Evolutionary conservation across 2,329 filamentous ascomycete species (phyloP).

Genomic region (Colletotrichum trifolii): DNA sequence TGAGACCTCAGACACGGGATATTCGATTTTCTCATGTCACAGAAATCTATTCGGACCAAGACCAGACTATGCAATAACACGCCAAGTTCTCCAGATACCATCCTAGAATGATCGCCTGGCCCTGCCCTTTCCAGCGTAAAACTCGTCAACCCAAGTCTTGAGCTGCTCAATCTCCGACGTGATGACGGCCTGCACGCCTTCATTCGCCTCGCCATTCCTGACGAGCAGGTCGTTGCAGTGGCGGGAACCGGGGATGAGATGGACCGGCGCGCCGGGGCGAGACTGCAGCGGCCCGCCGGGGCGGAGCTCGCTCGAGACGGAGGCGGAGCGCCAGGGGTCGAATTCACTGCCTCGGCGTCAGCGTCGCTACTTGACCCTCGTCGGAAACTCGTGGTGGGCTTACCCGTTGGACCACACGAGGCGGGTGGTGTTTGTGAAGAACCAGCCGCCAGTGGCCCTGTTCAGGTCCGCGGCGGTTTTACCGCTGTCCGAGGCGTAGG

Average conservation of each 20-base stretch:
- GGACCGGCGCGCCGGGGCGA: conserved; percentile 59
- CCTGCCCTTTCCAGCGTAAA: conserved; percentile 41
- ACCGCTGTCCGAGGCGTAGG: conserved; percentile 57
- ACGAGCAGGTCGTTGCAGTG: conserved; percentile 67
- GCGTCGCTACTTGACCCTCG: conserved; percentile 29
- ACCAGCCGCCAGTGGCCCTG: conserved; percentile 63
- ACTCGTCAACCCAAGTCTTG: conserved; percentile 65
- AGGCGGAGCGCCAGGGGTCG: conserved; percentile 69
- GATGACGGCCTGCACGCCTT: conserved; percentile 55
- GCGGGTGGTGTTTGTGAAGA: conserved; percentile 59
- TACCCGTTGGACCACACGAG: conserved; percentile 67
- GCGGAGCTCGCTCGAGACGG: conserved; percentile 62
- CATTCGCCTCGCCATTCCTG: conserved; percentile 58
- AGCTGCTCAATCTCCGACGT: conserved; percentile 60
- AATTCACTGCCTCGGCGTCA: conserved; percentile 48
- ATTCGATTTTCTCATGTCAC: too few relatives aligned
- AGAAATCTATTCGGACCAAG: neutral
- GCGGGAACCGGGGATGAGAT: conserved; percentile 62
- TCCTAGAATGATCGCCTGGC: neutral
- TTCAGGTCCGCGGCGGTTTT: conserved; percentile 63
- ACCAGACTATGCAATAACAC: neutral
- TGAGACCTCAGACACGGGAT: too few relatives aligned
- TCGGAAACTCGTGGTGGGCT: neutral
- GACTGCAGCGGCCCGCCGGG: conserved; percentile 64
- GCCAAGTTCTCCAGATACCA: neutral